Percentiles rank a stretch among this genome's conserved stretches.
Conservation (phyloP, 345 rosid species). For the Aquilaria sinensis region DNA sequence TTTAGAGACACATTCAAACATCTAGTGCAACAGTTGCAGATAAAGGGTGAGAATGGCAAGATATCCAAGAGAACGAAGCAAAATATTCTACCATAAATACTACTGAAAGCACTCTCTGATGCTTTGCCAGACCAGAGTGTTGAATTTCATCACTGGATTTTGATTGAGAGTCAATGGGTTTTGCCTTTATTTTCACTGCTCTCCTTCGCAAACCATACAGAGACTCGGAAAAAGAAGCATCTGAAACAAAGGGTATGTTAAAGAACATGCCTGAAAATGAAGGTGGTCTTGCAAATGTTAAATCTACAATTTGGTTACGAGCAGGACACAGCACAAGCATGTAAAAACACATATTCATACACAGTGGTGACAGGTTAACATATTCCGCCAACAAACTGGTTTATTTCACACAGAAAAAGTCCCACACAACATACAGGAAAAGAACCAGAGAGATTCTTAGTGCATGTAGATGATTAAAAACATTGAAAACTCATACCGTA, state of each 20-base stretch:
- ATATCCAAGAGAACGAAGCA: slow-evolving; percentile 2
- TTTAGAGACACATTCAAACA: no score
- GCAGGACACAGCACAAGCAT: background rate
- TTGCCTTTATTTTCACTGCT: slow-evolving; percentile 49
- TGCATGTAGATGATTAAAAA: no score
- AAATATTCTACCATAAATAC: slow-evolving; percentile 70
- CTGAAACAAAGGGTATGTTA: slow-evolving; percentile 31
- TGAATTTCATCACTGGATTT: slow-evolving; percentile 44
- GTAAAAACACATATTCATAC: background rate
- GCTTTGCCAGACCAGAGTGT: slow-evolving; percentile 70
- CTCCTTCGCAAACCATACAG: slow-evolving; percentile 95
- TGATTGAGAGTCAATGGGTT: slow-evolving; percentile 33
- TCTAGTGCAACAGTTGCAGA: no score
- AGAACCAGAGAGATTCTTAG: no score
- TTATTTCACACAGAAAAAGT: no score
- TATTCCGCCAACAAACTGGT: no score
- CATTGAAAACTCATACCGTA: no score
- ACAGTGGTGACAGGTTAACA: background rate
- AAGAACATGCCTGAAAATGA: slow-evolving; percentile 7
- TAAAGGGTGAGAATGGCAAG: no score
- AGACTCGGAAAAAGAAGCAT: slow-evolving; percentile 95
- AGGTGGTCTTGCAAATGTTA: slow-evolving; percentile 1
- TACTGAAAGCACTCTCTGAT: slow-evolving; percentile 82
- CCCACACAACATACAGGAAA: no score
- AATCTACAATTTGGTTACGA: slow-evolving; percentile 2